Evolutionary conservation across 169 alveolate genomes (phyloP).

Genomic region (Eimeria zaria): DNA sequence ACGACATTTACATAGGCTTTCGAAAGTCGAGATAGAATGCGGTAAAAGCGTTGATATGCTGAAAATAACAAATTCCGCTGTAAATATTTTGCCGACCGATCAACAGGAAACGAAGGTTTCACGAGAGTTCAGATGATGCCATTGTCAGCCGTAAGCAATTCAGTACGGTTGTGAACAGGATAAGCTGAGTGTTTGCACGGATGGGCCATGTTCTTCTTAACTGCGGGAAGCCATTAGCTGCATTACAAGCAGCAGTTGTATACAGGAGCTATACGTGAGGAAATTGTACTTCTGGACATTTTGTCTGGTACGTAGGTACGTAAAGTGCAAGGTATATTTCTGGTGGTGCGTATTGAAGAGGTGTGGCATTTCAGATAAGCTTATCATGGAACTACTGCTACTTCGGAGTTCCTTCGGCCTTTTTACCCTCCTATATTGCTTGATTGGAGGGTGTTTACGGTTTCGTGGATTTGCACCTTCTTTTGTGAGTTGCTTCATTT

Average conservation of each 20-base stretch:
- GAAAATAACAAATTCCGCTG: not conserved
- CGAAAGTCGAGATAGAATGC: not conserved
- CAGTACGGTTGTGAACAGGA: not conserved
- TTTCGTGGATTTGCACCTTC: not conserved
- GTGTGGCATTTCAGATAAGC: not conserved
- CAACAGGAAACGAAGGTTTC: not conserved
- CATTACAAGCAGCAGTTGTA: not conserved
- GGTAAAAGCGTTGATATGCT: not conserved
- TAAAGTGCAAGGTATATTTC: not conserved
- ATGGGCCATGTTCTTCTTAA: not conserved
- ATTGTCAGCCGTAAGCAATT: not conserved
- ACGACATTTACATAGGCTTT: not conserved
- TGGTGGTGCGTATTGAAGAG: not conserved
- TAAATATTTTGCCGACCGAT: not conserved
- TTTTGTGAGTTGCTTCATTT: not conserved
- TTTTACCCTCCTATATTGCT: not conserved
- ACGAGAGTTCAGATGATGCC: not conserved
- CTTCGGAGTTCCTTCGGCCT: not conserved
- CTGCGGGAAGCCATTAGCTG: not conserved
- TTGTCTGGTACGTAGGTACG: conserved; percentile 8
- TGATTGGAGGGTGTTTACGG: not conserved
- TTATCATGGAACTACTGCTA: not conserved
- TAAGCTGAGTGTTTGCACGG: not conserved
- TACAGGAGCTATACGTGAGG: not conserved
- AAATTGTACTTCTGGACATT: not conserved